Base-by-base conservation (phyloP, 2,329 filamentous ascomycete genomes). In the Neurospora sp. region DNA sequence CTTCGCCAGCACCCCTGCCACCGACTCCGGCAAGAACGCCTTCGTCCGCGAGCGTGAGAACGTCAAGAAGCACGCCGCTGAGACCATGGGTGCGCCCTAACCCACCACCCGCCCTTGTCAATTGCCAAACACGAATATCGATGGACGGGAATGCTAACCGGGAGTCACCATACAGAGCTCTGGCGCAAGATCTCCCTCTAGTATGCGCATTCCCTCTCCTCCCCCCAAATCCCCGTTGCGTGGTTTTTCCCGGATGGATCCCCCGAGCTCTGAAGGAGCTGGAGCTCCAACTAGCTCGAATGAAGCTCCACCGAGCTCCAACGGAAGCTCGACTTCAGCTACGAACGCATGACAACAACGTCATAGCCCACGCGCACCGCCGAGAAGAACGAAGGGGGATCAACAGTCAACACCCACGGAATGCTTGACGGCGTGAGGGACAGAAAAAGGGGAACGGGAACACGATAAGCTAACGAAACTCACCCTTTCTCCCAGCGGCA, bases 141-240 rank as follows among this genome's bases (percentile, higher is more conserved):
- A 52, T 39, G n/a, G 52, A 15, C 7, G 36, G 43, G 33, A 36
- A 40, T 72, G 72, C 80, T 84, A 75, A 84, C 78, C 17, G 68
- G 67, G 76, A 75, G 70, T 43, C 2, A 72, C 74, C 69, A 46
- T 71, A 69, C 79, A 97, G 95, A 93, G 78, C 89, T 97, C 78
- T 99, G 96, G 96, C 90, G 89, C 83, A 98, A 96, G 87, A 90
- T 98, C 78, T 96, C 93, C 74, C 86, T 97, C 86, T 98, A 93
- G 94, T 97, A 93, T 83, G 92, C 84, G 69, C 71, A 68, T 52
- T 42, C 69, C 67, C 69, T 46, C 33, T 28, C 40, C 66, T 66
- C 15, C 42, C 38, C 62, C 58, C 28, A 9, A 43, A 23, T 38
- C 43, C 33, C 19, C 58, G 66, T 68, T 75, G 74, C 72, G 72